Evolutionary conservation across 257 asterid species (phyloP).

Genomic region (Ehretia macrophylla): DNA sequence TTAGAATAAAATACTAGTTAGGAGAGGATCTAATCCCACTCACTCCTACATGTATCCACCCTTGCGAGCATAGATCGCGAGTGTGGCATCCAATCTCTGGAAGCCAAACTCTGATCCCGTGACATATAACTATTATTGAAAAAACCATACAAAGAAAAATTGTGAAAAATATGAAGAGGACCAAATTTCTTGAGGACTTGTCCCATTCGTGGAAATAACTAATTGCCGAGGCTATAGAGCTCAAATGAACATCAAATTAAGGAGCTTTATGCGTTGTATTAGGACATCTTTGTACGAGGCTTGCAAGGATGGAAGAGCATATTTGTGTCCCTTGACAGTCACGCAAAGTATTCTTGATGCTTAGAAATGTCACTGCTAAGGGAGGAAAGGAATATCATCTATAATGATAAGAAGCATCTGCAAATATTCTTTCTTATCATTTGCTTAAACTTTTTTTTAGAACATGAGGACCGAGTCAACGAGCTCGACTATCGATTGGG

Average conservation of each 20-base stretch:
- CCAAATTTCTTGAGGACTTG: slow-evolving; percentile 52
- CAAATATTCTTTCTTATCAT: too few relatives aligned
- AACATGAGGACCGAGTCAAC: too few relatives aligned
- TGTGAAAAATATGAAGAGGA: slow-evolving; percentile 1
- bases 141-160: background rate
- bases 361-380: background rate
- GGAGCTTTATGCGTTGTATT: background rate
- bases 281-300: background rate
- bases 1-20: too few relatives aligned
- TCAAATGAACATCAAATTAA: background rate
- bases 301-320: background rate
- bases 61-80: too few relatives aligned
- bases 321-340: background rate
- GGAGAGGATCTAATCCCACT: too few relatives aligned
- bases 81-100: too few relatives aligned
- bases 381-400: background rate
- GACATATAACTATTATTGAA: background rate
- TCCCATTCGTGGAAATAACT: slow-evolving; percentile 31
- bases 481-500: too few relatives aligned
- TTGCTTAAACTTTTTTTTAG: too few relatives aligned
- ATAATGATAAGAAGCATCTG: background rate
- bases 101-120: background rate
- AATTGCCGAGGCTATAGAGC: background rate
- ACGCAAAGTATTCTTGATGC: background rate
- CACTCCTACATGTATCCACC: too few relatives aligned